Evolutionary conservation across 2,329 filamentous ascomycete genomes (phyloP).

Genomic region (Fusarium falciforme): DNA sequence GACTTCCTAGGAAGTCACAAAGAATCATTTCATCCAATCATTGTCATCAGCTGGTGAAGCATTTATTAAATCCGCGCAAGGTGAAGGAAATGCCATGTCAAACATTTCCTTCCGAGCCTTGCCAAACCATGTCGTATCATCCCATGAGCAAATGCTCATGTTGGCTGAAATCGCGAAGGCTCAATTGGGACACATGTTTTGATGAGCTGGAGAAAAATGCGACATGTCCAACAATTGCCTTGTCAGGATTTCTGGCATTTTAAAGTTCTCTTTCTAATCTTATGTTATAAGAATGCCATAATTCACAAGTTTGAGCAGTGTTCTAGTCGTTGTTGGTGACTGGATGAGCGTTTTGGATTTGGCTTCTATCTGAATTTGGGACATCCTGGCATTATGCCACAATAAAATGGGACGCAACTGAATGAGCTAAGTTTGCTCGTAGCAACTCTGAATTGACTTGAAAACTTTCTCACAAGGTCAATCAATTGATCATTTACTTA

Average conservation of each 20-base stretch:
- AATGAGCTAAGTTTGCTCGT: neutral
- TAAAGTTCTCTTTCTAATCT: neutral
- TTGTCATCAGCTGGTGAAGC: neutral
- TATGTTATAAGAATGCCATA: neutral
- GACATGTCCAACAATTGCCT: neutral
- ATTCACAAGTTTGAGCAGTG: neutral
- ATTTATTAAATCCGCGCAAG: neutral
- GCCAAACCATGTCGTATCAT: neutral
- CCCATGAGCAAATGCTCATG: neutral
- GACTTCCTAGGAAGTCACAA: neutral
- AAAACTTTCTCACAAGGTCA: accelerated
- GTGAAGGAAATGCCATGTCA: neutral
- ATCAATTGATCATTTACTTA: neutral
- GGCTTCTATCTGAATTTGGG: neutral
- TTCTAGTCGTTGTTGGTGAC: neutral
- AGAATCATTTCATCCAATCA: neutral
- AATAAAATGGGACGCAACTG: neutral
- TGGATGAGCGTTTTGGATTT: neutral
- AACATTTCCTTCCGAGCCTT: neutral
- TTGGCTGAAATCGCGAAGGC: neutral
- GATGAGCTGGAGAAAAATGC: neutral
- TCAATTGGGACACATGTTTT: neutral
- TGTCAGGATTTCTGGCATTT: neutral
- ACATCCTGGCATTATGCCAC: neutral
- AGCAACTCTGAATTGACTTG: neutral